Conservation (phyloP, 345 rosid species). For the Abelmoschus esculentus region DNA sequence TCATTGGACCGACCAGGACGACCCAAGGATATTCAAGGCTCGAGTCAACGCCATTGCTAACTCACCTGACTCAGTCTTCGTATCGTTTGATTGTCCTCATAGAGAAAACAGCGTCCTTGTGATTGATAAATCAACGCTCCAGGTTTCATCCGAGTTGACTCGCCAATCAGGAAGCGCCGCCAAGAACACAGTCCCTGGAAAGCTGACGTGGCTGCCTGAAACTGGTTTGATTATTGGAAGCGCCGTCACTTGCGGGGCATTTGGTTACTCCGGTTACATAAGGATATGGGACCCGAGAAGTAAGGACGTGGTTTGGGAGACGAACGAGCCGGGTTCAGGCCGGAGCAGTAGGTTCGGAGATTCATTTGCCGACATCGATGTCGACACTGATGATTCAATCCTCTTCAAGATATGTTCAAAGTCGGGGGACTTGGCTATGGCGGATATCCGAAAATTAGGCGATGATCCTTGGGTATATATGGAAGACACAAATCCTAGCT, state of each 20-base stretch:
- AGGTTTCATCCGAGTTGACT: constrained; percentile 43
- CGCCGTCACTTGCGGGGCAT: constrained; percentile 25
- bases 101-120: constrained; percentile 59
- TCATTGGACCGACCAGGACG: constrained; percentile 71
- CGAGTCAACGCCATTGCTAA: constrained; percentile 52
- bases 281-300: constrained; percentile 51
- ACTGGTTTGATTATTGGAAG: constrained; percentile 42
- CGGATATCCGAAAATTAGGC: constrained; percentile 63
- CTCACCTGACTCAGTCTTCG: constrained; percentile 47
- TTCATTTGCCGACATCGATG: constrained; percentile 72
- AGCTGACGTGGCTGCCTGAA: constrained; percentile 61
- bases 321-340: constrained; percentile 92
- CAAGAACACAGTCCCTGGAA: constrained; percentile 52
- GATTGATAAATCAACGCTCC: constrained; percentile 81
- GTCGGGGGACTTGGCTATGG: constrained; percentile 83
- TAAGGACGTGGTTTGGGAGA: constrained; percentile 64
- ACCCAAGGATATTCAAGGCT: constrained; percentile 82
- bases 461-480: constrained; percentile 85
- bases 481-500: constrained; percentile 51
- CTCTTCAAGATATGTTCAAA: constrained; percentile 78
- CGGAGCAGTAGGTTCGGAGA: constrained; percentile 86
- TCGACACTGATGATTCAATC: constrained; percentile 39
- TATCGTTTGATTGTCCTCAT: constrained; percentile 72
- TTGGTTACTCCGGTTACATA: too few species aligned
- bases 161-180: constrained; percentile 66